A percentile compares a stretch with the other conserved stretches of the same genome.
Conservation (phyloP, 1,284 basidiomycete species). For the Malassezia globosa region DNA sequence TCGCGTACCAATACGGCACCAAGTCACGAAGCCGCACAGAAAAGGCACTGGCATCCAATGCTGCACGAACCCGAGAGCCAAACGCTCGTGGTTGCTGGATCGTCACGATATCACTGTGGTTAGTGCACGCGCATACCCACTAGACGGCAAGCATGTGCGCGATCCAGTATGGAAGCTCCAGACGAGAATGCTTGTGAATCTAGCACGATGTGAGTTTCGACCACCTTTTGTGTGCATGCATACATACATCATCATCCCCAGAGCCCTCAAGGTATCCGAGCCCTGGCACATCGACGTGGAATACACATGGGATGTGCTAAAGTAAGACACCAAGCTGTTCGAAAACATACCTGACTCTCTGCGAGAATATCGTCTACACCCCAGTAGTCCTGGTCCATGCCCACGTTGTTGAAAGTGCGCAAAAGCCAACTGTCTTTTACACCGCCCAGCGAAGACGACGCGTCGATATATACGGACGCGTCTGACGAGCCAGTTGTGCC, state of each 20-base stretch:
- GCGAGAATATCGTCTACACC: conserved; percentile 34
- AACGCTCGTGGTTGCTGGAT: conserved; percentile 38
- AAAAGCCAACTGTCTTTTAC: no score
- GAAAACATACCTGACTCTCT: conserved; percentile 23
- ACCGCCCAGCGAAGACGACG: no score
- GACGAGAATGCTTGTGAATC: conserved; percentile 30
- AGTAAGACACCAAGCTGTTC: not conserved
- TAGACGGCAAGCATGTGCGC: conserved; percentile 39
- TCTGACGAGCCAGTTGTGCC: no score
- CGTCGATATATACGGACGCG: no score
- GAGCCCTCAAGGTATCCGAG: conserved; percentile 36
- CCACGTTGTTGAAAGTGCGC: no score
- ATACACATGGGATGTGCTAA: conserved; percentile 35
- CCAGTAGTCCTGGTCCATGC: conserved; percentile 43
- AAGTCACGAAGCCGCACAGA: conserved; percentile 35
- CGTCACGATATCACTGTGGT: conserved; percentile 30
- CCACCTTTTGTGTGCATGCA: conserved; percentile 17
- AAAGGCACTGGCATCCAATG: conserved; percentile 35
- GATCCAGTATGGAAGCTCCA: conserved; percentile 44
- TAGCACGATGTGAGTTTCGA: no score
- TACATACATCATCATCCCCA: conserved; percentile 21
- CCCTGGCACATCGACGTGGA: conserved; percentile 38
- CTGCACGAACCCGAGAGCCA: conserved; percentile 30
- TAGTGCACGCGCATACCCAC: conserved; percentile 17
- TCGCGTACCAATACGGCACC: conserved; percentile 39